Base-by-base conservation (phyloP, 805 yeast species). In the Naumovozyma baii region DNA sequence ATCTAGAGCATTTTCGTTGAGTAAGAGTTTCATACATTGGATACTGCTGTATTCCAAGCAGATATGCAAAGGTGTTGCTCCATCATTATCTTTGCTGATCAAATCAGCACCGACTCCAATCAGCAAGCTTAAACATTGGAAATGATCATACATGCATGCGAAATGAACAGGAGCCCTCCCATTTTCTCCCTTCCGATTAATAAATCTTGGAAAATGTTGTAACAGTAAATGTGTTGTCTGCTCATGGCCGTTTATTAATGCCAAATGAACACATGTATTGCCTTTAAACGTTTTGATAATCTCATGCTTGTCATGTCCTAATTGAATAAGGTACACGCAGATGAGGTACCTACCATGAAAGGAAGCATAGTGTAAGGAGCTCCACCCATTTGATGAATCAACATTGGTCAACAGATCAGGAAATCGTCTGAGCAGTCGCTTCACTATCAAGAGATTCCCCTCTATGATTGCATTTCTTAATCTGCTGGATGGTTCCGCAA, bases 51-150 rank as follows among this genome's bases (percentile, higher is more conserved):
- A 74, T 40, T 81, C 80, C 48, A 84, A 71, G 0, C 96, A 94
- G 38, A 82, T 66, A 60, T 90, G 97, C 32, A 90, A 63, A 0
- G 95, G 85, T 2, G 94, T 79, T 53, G 86, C 83, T 1, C 92
- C 94, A 13, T 73, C 73, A 8, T 67, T 63, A 55, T 92, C 95
- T 39, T 76, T 78, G 3, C 76, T 57, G 48, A 82, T 78, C 34
- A 86, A 68, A 50, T 84, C 81, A 2, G 94, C 94, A 7, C 88
- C 92, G 40, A 80, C 73, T 29, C 81, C 81, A 3, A 85, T 62
- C 16, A 86, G 61, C 32, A 83, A 60, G 45, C 71, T 74, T 34
- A 81, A 66, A 46, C 88, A 80, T 29, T 77, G 80, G 42, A 70
- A 70, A 54, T 69, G 74, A 39, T 84, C 83, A 31, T 66, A 57